Conservation (phyloP, 2,329 filamentous ascomycete genomes). For the Westerdykella sp. region DNA sequence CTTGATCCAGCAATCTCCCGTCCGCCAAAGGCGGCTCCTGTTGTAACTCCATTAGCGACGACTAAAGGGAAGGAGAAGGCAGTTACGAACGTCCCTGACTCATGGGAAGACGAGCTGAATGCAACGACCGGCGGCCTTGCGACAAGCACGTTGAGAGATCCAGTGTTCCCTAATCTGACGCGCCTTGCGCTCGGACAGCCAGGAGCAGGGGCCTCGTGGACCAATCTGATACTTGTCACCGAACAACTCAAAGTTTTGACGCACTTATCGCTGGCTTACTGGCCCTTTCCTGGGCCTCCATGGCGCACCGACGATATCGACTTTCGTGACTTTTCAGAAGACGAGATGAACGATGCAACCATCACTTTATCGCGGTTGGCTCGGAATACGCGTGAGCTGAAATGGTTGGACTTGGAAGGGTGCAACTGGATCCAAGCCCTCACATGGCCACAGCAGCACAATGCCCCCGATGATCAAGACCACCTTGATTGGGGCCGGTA, state of each 20-base stretch:
- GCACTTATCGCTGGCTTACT: conserved; percentile 57
- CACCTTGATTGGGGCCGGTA: too few relatives aligned
- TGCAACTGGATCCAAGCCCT: conserved; percentile 54
- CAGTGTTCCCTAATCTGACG: conserved; percentile 48
- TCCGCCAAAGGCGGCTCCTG: conserved; percentile 1
- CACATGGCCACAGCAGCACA: conserved; percentile 30
- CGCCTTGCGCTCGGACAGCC: conserved; percentile 55
- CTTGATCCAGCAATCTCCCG: conserved; percentile 9
- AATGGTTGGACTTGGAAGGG: conserved; percentile 58
- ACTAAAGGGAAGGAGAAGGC: conserved; percentile 12
- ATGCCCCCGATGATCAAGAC: too few relatives aligned
- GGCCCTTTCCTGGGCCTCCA: conserved; percentile 47
- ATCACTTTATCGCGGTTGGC: conserved; percentile 52
- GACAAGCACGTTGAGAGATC: conserved; percentile 12
- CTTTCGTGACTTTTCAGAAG: conserved; percentile 48
- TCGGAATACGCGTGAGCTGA: conserved; percentile 51
- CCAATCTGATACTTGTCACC: conserved; percentile 48
- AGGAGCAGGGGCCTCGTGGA: conserved; percentile 47
- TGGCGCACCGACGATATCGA: conserved; percentile 38
- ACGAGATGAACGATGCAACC: conserved; percentile 52
- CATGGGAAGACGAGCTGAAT: conserved; percentile 42
- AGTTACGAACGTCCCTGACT: conserved; percentile 33
- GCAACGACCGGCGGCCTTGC: not conserved
- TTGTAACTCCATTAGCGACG: conserved; percentile 3
- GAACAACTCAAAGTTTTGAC: conserved; percentile 52